Percentiles rank a stretch among this genome's conserved stretches.
phyloP scores from a whole-genome alignment of 1,284 basidiomycete species.

The Laetiporus sulphureus region DNA sequence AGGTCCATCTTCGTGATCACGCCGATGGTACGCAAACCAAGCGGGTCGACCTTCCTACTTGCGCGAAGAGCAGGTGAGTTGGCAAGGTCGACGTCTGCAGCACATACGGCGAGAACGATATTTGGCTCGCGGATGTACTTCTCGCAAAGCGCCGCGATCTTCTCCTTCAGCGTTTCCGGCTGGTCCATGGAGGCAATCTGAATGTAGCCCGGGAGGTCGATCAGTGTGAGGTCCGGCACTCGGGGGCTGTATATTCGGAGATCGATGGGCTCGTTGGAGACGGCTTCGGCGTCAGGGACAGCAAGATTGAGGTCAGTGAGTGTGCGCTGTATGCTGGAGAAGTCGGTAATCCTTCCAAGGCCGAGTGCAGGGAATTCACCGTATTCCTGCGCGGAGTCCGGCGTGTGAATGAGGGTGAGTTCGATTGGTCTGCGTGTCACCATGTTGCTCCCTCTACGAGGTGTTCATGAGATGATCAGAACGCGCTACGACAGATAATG shows the following conservation, averaged over 20 bases:
- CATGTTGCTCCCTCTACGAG: conserved; percentile 92
- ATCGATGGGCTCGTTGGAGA: conserved; percentile 94
- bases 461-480: too few relatives aligned
- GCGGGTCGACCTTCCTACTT: conserved; percentile 89
- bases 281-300: conserved; percentile 82
- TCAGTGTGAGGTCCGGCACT: conserved; percentile 95
- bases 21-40: conserved; percentile 93
- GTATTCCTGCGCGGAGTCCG: conserved; percentile 68
- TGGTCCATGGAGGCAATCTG: conserved; percentile 95
- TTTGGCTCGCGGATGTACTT: conserved; percentile 98
- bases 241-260: conserved; percentile 93
- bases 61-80: conserved; percentile 96
- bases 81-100: conserved; percentile 96
- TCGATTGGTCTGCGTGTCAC: conserved; percentile 98
- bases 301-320: conserved; percentile 94
- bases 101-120: conserved; percentile 95
- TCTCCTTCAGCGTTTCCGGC: conserved; percentile 90
- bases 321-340: conserved; percentile 84
- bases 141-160: conserved; percentile 86
- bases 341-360: conserved; percentile 85
- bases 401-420: conserved; percentile 92
- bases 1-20: conserved; percentile 99
- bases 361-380: conserved; percentile 93
- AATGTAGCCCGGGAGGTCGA: conserved; percentile 96
- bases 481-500: not conserved